Evolutionary conservation across 2,329 filamentous ascomycete genomes (phyloP).

Genomic region (Arthroderma sp.): DNA sequence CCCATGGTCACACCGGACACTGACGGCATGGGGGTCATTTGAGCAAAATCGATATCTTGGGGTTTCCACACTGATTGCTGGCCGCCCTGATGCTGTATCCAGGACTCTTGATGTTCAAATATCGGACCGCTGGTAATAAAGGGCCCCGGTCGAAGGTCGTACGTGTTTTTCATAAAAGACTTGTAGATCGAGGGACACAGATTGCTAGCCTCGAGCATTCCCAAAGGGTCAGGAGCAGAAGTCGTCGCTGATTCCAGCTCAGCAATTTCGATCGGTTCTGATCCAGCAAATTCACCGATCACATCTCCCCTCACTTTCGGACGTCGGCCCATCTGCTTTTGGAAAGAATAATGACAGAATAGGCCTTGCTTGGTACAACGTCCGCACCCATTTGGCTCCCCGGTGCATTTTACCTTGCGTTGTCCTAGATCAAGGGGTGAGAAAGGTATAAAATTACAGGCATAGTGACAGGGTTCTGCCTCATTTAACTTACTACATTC

Average conservation of each 20-base stretch:
- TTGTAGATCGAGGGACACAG: constrained; percentile 19
- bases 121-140: constrained; percentile 9
- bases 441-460: constrained; percentile 1
- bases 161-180: constrained; percentile 8
- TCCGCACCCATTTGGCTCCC: constrained; percentile 29
- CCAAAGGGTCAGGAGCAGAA: constrained; percentile 10
- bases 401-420: constrained; percentile 37
- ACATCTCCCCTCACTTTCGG: constrained; percentile 25
- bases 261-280: neutral
- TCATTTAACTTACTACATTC: constrained; percentile 31
- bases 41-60: constrained; percentile 7
- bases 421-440: constrained; percentile 22
- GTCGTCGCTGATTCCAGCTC: too few species aligned
- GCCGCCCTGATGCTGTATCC: neutral
- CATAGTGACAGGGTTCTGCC: constrained; percentile 11
- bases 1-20: constrained; percentile 1
- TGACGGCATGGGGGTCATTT: constrained; percentile 5
- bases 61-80: constrained; percentile 1
- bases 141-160: constrained; percentile 6
- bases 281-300: neutral
- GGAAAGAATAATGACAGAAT: constrained; percentile 32
- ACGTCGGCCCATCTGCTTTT: constrained; percentile 37
- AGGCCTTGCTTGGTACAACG: constrained; percentile 31
- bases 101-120: constrained; percentile 4
- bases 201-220: constrained; percentile 14